A percentile compares a stretch with the other conserved stretches of the same genome.
Evolutionary conservation across 2,329 filamentous ascomycete species (phyloP).

Genomic region (Penicillium sp.): DNA sequence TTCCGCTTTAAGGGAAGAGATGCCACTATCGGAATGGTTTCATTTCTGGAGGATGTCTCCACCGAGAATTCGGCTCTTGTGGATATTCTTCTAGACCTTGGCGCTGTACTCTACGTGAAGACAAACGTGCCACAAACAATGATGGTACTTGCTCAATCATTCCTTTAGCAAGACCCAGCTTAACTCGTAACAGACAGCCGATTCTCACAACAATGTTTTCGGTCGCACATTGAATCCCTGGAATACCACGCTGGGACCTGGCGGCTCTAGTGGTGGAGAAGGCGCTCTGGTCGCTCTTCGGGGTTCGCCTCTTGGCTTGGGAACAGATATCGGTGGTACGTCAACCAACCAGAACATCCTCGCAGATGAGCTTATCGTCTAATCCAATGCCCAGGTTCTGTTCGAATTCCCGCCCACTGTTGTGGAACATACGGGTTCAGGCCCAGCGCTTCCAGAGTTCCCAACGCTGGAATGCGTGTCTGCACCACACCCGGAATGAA

Average conservation of each 20-base stretch:
- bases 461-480: constrained; percentile 18
- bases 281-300: constrained; percentile 61
- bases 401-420: constrained; percentile 33
- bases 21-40: constrained; percentile 18
- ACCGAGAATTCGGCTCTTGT: constrained; percentile 18
- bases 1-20: constrained; percentile 26
- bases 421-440: constrained; percentile 34
- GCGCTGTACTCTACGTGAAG: constrained; percentile 46
- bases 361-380: background rate
- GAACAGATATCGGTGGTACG: constrained; percentile 58
- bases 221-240: constrained; percentile 44
- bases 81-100: constrained; percentile 19
- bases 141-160: constrained; percentile 50
- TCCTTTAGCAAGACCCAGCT: background rate
- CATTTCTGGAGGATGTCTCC: constrained; percentile 15
- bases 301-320: constrained; percentile 63
- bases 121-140: constrained; percentile 58
- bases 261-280: constrained; percentile 50
- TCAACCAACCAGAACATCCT: background rate
- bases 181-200: constrained; percentile 22
- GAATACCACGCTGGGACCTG: constrained; percentile 33
- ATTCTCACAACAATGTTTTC: constrained; percentile 45
- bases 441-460: constrained; percentile 28
- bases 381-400: constrained; percentile 23
- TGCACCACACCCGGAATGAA: constrained; percentile 21